phyloP scores from a whole-genome alignment of 805 yeast genomes.

The Nakazawaea pomicola region DNA sequence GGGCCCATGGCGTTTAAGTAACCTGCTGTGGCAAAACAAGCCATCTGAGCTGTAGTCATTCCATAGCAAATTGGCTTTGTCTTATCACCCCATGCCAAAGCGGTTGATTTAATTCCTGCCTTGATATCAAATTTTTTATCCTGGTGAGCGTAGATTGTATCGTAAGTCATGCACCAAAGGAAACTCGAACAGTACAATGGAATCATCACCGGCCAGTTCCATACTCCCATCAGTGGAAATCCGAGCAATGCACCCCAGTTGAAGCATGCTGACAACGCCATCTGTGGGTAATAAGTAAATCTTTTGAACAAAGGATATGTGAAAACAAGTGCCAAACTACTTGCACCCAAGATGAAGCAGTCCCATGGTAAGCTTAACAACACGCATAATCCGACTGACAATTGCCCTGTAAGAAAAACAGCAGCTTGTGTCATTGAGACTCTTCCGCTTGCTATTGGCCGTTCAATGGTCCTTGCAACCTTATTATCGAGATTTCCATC shows the following conservation, averaged over 20 bases:
- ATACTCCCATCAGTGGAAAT: conserved; percentile 91
- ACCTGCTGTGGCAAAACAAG: conserved; percentile 64
- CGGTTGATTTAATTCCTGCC: conserved; percentile 94
- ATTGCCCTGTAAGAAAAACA: conserved; percentile 66
- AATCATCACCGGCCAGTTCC: conserved; percentile 69
- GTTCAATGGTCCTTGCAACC: conserved; percentile 80
- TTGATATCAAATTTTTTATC: conserved; percentile 82
- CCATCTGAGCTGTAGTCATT: conserved; percentile 64
- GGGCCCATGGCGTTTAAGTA: conserved; percentile 78
- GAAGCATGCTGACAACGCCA: conserved; percentile 72
- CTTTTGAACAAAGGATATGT: conserved; percentile 92
- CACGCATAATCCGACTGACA: conserved; percentile 68
- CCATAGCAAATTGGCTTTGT: conserved; percentile 67
- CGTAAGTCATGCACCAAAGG: conserved; percentile 94
- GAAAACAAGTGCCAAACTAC: conserved; percentile 72
- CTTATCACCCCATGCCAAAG: conserved; percentile 86
- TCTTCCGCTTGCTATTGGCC: conserved; percentile 92
- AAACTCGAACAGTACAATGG: conserved; percentile 75
- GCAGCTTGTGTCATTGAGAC: conserved; percentile 68
- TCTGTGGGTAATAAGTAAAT: conserved; percentile 94
- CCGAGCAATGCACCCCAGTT: conserved; percentile 95
- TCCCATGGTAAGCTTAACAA: conserved; percentile 69
- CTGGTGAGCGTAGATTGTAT: conserved; percentile 96
- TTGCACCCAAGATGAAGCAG: conserved; percentile 79
- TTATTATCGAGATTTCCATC: conserved; percentile 80